phyloP scores from a whole-genome alignment of 306 rosid species.

The Dalbergia oliveri region DNA sequence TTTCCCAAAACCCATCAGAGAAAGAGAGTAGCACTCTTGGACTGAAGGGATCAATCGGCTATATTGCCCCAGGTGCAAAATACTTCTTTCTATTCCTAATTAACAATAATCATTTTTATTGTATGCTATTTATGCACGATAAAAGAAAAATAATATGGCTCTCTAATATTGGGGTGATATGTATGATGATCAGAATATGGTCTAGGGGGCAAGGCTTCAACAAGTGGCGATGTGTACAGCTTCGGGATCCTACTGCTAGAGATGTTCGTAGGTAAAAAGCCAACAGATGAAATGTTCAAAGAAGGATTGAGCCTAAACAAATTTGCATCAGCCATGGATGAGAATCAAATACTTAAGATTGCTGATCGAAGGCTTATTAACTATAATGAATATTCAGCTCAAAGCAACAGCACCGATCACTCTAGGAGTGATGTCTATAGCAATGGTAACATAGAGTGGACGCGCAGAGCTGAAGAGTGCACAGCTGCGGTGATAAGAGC shows the following conservation, averaged over 20 bases:
- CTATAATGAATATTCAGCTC: too few species aligned
- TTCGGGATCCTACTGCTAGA: conserved; percentile 57
- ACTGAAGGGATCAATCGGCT: conserved; percentile 56
- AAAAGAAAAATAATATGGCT: neutral
- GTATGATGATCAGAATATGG: conserved; percentile 56
- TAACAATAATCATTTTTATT: neutral
- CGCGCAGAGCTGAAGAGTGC: conserved; percentile 18
- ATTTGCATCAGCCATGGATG: neutral
- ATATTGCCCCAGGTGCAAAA: conserved; percentile 58
- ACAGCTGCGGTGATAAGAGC: conserved; percentile 35
- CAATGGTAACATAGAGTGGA: too few species aligned
- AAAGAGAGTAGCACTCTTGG: conserved; percentile 46
- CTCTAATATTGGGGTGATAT: conserved; percentile 13
- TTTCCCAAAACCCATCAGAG: conserved; percentile 40
- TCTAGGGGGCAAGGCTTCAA: conserved; percentile 50
- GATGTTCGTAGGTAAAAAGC: conserved; percentile 51
- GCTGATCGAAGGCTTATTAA: conserved; percentile 42
- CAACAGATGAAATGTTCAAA: conserved; percentile 56
- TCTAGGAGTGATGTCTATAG: neutral
- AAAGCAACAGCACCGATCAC: too few species aligned
- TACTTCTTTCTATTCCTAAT: neutral
- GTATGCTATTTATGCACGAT: neutral
- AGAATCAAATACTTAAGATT: conserved; percentile 31
- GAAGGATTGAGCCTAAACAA: conserved; percentile 44
- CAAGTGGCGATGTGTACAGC: conserved; percentile 56